These are phyloP conservation scores for Conoideocrella luteorostrata DNA, from an alignment of 2,329 filamentous ascomycete genomes.

Conservation along the genomic window DNA sequence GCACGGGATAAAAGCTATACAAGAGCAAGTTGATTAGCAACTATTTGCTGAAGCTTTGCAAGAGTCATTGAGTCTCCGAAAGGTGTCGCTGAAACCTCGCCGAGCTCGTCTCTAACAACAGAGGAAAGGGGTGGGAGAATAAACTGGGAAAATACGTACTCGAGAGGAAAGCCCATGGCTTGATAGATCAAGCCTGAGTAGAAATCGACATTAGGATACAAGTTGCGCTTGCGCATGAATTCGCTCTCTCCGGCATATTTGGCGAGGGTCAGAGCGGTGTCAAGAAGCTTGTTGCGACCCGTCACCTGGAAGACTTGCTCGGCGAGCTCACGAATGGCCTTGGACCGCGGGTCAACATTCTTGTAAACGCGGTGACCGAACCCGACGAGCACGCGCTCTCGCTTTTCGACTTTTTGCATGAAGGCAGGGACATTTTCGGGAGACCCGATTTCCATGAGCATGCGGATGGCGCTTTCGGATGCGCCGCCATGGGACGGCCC, in stretches of 20 bases:
- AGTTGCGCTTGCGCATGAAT: slow-evolving; percentile 41
- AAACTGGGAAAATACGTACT: slow-evolving; percentile 20
- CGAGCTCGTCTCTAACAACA: no score
- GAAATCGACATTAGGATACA: slow-evolving; percentile 48
- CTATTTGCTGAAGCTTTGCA: no score
- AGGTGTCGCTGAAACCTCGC: no score
- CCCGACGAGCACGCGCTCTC: slow-evolving; percentile 46
- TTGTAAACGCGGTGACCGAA: slow-evolving; percentile 51
- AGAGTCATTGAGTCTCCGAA: no score
- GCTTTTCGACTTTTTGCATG: slow-evolving; percentile 42
- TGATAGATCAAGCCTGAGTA: slow-evolving; percentile 47
- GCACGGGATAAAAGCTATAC: slow-evolving; percentile 39
- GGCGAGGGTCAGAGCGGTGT: slow-evolving; percentile 40
- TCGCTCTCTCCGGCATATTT: slow-evolving; percentile 38
- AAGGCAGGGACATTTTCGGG: slow-evolving; percentile 44
- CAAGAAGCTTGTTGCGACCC: slow-evolving; percentile 43
- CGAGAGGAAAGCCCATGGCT: slow-evolving; percentile 46
- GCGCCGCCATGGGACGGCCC: slow-evolving; percentile 55
- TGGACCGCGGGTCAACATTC: slow-evolving; percentile 46
- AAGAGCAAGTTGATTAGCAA: no score
- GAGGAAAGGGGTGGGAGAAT: not conserved
- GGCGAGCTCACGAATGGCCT: slow-evolving; percentile 41
- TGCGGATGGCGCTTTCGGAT: slow-evolving; percentile 49
- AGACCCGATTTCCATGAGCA: slow-evolving; percentile 44
- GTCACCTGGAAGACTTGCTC: slow-evolving; percentile 44